A percentile compares a stretch with the other conserved stretches of the same genome.
These are phyloP conservation scores for Candida suzukii DNA, from an alignment of 805 yeast genomes.

Conservation along the genomic window DNA sequence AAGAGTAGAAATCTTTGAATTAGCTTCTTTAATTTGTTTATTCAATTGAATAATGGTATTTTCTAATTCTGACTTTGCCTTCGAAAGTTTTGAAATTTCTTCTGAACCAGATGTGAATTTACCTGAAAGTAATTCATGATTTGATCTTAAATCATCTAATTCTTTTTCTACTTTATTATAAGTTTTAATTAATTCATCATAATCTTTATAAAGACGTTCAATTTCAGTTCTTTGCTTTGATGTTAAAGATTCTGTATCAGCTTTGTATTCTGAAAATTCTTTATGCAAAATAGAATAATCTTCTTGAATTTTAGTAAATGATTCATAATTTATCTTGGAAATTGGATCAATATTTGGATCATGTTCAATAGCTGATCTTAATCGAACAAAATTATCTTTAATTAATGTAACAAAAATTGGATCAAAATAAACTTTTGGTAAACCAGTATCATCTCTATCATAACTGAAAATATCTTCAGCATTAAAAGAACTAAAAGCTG, in stretches of 20 bases:
- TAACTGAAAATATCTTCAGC: slow-evolving; percentile 42
- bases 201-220: slow-evolving; percentile 14
- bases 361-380: slow-evolving; percentile 62
- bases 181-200: slow-evolving; percentile 26
- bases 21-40: slow-evolving; percentile 15
- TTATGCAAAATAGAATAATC: slow-evolving; percentile 18
- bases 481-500: slow-evolving; percentile 50
- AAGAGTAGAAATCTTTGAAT: slow-evolving; percentile 10
- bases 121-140: slow-evolving; percentile 17
- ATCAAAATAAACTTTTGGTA: slow-evolving; percentile 78
- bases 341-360: slow-evolving; percentile 72
- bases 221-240: slow-evolving; percentile 16
- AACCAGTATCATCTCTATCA: slow-evolving; percentile 70
- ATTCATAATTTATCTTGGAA: slow-evolving; percentile 56
- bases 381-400: slow-evolving; percentile 60
- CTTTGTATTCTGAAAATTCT: slow-evolving; percentile 12
- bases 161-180: slow-evolving; percentile 18
- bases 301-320: slow-evolving; percentile 38
- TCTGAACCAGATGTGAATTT: slow-evolving; percentile 16
- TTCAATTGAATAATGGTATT: slow-evolving; percentile 17
- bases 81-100: slow-evolving; percentile 18
- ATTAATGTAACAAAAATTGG: slow-evolving; percentile 55
- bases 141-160: slow-evolving; percentile 25
- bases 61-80: slow-evolving; percentile 26
- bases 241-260: slow-evolving; percentile 9